phyloP scores from a whole-genome alignment of 2,329 filamentous ascomycete genomes.

The Parastagonospora avenae region DNA sequence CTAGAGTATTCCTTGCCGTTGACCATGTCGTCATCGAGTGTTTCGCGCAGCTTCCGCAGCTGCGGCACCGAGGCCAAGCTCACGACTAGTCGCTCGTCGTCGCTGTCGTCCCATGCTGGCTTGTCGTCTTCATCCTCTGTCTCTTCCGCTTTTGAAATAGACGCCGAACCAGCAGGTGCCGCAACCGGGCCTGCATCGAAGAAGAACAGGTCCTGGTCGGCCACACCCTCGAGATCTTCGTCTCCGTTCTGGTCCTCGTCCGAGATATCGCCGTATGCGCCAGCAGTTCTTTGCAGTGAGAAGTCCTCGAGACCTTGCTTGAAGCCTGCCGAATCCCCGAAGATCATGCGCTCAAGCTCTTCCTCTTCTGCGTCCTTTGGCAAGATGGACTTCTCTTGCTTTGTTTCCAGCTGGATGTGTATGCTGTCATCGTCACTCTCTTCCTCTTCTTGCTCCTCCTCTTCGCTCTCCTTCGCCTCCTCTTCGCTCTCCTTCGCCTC shows the following conservation, averaged over 20 bases:
- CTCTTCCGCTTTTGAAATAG: slow-evolving; percentile 47
- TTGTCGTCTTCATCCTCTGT: slow-evolving; percentile 49
- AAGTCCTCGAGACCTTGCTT: slow-evolving; percentile 71
- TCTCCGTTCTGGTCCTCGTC: slow-evolving; percentile 55
- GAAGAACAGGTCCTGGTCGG: slow-evolving; percentile 85
- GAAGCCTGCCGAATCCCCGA: slow-evolving; percentile 87
- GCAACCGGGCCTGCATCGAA: slow-evolving; percentile 69
- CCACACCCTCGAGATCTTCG: slow-evolving; percentile 64
- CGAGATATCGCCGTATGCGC: slow-evolving; percentile 32
- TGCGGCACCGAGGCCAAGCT: slow-evolving; percentile 78
- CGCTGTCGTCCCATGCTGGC: slow-evolving; percentile 90
- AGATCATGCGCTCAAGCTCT: slow-evolving; percentile 84
- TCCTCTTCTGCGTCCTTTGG: slow-evolving; percentile 84
- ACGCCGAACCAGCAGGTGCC: slow-evolving; percentile 47
- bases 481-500: slow-evolving; percentile 11
- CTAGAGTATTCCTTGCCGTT: slow-evolving; percentile 83
- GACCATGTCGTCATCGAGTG: slow-evolving; percentile 83
- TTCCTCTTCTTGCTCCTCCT: slow-evolving; percentile 11
- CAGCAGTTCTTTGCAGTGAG: slow-evolving; percentile 50
- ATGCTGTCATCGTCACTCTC: slow-evolving; percentile 28
- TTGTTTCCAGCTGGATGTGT: slow-evolving; percentile 23
- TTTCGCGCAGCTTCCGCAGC: slow-evolving; percentile 80
- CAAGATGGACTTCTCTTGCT: slow-evolving; percentile 25
- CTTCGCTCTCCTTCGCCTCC: slow-evolving; percentile 4
- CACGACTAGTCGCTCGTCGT: slow-evolving; percentile 85